Percentiles rank a stretch among this genome's conserved stretches.
Conservation (phyloP, 371 early-diverging fungal genomes). For the Mortierella sp. region DNA sequence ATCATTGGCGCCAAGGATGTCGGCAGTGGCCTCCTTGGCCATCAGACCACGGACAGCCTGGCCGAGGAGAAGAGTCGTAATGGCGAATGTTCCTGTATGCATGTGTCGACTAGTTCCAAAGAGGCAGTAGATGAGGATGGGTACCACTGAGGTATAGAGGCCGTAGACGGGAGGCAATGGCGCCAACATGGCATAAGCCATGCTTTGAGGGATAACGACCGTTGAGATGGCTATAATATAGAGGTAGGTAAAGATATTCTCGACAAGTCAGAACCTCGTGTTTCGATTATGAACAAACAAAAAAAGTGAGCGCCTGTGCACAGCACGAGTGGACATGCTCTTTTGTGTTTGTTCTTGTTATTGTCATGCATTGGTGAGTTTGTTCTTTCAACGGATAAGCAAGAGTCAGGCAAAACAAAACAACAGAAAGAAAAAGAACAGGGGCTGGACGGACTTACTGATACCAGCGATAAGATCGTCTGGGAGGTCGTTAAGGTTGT, state of each 20-base stretch:
- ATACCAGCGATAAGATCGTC: slow-evolving; percentile 60
- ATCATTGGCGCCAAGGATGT: background rate
- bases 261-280: slow-evolving; percentile 7
- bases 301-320: slow-evolving; percentile 6
- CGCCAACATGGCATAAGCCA: slow-evolving; percentile 71
- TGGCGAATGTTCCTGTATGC: slow-evolving; percentile 66
- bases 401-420: background rate
- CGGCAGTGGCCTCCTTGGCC: slow-evolving; percentile 1
- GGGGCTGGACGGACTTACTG: slow-evolving; percentile 39
- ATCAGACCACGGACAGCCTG: slow-evolving; percentile 58
- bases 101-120: slow-evolving; percentile 63
- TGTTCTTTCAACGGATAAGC: background rate
- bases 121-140: slow-evolving; percentile 62
- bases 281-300: background rate
- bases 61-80: slow-evolving; percentile 63
- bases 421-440: background rate
- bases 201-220: slow-evolving; percentile 68
- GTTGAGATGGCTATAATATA: slow-evolving; percentile 60
- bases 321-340: background rate
- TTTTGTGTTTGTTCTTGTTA: background rate
- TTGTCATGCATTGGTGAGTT: background rate
- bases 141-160: slow-evolving; percentile 66
- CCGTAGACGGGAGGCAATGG: slow-evolving; percentile 68
- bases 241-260: background rate
- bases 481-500: slow-evolving; percentile 42